Percentiles rank a stretch among this genome's conserved stretches.
These are phyloP conservation scores for Grigorovia transvaalensis DNA, from an alignment of 805 yeast genomes.

Conservation along the genomic window DNA sequence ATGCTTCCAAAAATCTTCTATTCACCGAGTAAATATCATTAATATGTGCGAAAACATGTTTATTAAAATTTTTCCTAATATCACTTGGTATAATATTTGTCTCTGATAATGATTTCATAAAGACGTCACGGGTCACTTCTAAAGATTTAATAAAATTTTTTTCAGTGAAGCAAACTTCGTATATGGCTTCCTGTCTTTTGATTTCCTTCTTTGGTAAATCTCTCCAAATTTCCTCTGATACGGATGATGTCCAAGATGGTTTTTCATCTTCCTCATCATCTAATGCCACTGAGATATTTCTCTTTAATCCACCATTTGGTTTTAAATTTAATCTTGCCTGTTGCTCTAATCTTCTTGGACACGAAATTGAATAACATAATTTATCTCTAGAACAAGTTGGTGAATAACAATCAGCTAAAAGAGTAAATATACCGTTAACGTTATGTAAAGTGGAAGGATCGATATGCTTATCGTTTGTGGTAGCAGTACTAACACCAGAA, in stretches of 20 bases:
- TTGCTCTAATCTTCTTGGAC: constrained; percentile 92
- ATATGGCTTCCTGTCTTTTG: constrained; percentile 89
- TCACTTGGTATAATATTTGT: constrained; percentile 79
- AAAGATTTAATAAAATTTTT: constrained; percentile 90
- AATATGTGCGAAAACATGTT: constrained; percentile 86
- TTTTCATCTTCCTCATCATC: constrained; percentile 51
- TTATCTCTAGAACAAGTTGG: constrained; percentile 89
- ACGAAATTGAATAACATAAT: constrained; percentile 88
- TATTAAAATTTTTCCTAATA: constrained; percentile 82
- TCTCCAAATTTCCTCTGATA: constrained; percentile 68
- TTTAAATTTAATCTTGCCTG: constrained; percentile 86
- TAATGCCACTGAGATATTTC: constrained; percentile 39
- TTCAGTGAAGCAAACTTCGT: constrained; percentile 88
- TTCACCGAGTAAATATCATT: constrained; percentile 79
- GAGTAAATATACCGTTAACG: constrained; percentile 83
- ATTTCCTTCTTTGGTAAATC: constrained; percentile 73
- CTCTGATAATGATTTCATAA: constrained; percentile 83
- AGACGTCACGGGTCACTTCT: constrained; percentile 85
- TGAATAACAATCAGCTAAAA: constrained; percentile 89
- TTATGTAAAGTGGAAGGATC: constrained; percentile 6
- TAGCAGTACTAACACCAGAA: not conserved
- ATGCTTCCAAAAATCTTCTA: constrained; percentile 75
- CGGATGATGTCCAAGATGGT: constrained; percentile 89
- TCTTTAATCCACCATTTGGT: constrained; percentile 72
- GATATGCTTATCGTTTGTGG: not conserved